A percentile compares a stretch with the other conserved stretches of the same genome.
Conservation (phyloP, 306 rosid species). For the Abrus pulchellus region DNA sequence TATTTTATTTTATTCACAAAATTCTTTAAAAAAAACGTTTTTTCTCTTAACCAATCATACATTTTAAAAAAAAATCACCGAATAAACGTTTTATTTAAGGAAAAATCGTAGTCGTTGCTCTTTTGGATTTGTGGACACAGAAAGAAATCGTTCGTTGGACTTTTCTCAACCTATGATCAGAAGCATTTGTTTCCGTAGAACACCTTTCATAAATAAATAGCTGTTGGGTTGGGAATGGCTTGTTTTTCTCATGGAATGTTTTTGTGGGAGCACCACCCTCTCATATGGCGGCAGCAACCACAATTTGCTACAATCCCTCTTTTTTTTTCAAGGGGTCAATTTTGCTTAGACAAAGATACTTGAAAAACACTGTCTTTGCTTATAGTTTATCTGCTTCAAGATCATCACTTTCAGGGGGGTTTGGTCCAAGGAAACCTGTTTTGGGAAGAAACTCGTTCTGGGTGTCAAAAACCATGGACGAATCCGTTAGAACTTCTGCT, state of each 20-base stretch:
- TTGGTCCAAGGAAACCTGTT: conserved; percentile 42
- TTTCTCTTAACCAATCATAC: too few species aligned
- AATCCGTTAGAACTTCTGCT: conserved; percentile 47
- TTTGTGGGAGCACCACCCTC: neutral
- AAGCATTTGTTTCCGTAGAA: too few species aligned
- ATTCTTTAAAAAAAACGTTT: too few species aligned
- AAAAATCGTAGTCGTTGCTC: too few species aligned
- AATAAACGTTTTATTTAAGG: too few species aligned
- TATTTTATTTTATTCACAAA: too few species aligned
- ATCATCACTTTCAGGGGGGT: conserved; percentile 41
- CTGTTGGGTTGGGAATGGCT: neutral
- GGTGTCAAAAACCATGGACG: conserved; percentile 55
- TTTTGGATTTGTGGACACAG: too few species aligned
- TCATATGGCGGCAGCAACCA: conserved; percentile 52
- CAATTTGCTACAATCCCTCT: conserved; percentile 43
- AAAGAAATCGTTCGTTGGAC: neutral
- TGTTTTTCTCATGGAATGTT: neutral
- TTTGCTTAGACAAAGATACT: conserved; percentile 39
- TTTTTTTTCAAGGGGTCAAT: conserved; percentile 1
- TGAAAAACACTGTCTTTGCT: conserved; percentile 45
- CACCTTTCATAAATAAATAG: neutral
- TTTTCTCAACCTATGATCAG: neutral
- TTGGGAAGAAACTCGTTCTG: conserved; percentile 23
- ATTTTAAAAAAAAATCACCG: too few species aligned
- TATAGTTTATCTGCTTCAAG: conserved; percentile 49